phyloP scores from a whole-genome alignment of 495 filamentous ascomycete genomes.

The Neurospora sublineolata region DNA sequence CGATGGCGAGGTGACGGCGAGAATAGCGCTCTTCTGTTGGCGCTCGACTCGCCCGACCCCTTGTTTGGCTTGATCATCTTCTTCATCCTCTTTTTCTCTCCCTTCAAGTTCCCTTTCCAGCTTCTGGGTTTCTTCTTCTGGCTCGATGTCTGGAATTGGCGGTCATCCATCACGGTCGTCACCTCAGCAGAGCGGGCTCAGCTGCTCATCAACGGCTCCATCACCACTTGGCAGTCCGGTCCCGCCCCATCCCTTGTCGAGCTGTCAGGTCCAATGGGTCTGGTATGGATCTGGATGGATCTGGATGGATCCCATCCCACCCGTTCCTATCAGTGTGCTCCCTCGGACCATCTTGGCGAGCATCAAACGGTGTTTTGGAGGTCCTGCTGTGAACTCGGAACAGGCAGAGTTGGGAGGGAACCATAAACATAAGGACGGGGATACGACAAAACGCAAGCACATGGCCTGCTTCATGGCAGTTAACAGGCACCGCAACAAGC shows the following conservation, averaged over 20 bases:
- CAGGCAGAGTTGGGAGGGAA: not conserved
- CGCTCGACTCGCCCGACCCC: not conserved
- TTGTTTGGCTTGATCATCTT: not conserved
- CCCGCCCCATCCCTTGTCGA: not conserved
- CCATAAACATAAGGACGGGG: not conserved
- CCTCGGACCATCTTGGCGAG: not conserved
- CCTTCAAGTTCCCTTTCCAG: not conserved
- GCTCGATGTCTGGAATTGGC: not conserved
- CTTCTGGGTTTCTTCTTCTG: not conserved
- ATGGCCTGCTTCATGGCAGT: not conserved
- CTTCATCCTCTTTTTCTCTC: not conserved
- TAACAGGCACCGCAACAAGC: not conserved
- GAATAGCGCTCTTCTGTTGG: constrained; percentile 12
- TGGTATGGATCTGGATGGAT: not conserved
- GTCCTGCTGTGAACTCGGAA: not conserved
- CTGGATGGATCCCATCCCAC: not conserved
- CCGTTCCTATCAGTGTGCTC: not conserved
- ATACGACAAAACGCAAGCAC: not conserved
- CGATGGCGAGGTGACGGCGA: constrained; percentile 11
- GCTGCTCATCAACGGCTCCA: not conserved
- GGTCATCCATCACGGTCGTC: not conserved
- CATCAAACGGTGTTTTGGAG: not conserved
- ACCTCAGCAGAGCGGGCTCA: not conserved
- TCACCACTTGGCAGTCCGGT: not conserved
- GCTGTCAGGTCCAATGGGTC: not conserved